Base-by-base conservation (phyloP, 352 stramenopile species). In the Thalassiosira mediterranea region DNA sequence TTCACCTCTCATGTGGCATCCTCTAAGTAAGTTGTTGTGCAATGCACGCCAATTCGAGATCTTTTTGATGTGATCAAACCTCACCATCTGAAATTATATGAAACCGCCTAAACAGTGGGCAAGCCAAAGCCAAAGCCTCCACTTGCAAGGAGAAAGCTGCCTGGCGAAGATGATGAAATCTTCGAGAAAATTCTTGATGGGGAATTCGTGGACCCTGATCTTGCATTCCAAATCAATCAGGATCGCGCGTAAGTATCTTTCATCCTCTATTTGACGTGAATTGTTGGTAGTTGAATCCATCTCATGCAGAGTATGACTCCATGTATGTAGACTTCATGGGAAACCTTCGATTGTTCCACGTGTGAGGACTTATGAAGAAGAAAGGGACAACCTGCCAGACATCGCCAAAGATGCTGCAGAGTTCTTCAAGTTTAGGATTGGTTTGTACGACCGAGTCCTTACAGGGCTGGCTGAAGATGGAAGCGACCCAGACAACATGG, bases 161-260 rank as follows among this genome's bases (percentile, higher is more conserved):
- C 48, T 47, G 42, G 53, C n/a, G 74, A 83, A 57, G 74, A 81
- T 53, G 59, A 79, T 32, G 72, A 86, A 31, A 52, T 86, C 25
- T 57, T 83, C 15, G 11, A 81, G 56, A 63, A 70, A 34, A 53
- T 62, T 17, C 46, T 86, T 25, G 52, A 44, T 53, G 78, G 74
- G n/a, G 61, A 72, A 28, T 47, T 65, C 38, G 72, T 86, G 25
- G 57, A 72, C 57, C 57, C 65, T 23, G 78, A 79, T 21, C 5
- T 56, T 1, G 47, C 76, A 15, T 67, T 72, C 38, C 7, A 53
- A 15, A 54, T 81, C 25, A 79, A 79, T 54, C 29, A 65, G 26
- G 3, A 73, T 15, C 51, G 72, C 40, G 26, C 23, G n/a, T n/a
- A n/a, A n/a, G n/a, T n/a, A n/a, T n/a, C n/a, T n/a, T n/a, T n/a